Evolutionary conservation across 2,329 filamentous ascomycete species (phyloP), one percentile per base, ranked within the genome.

Genomic region (Fusarium sp.): DNA sequence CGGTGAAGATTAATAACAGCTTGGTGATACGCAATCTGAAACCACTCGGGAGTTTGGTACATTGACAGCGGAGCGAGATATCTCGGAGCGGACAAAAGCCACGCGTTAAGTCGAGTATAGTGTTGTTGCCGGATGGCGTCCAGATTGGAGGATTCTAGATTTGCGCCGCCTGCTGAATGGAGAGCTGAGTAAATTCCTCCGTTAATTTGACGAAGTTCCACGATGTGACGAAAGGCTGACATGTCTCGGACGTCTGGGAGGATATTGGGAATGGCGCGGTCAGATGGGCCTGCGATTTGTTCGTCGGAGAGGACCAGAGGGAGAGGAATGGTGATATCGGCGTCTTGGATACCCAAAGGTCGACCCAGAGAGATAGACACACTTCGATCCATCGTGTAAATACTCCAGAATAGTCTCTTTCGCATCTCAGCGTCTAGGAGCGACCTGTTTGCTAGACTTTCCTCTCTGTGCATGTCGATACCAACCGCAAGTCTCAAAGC

Each of bases 41-140:
- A 73, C 71, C 71, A 73, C 3, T 73, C 71, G 2, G 71, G 65
- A 12, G 71, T 73, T 6, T 73, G 71, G 7, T 73, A 73, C 71
- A 73, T 73, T 4, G 68, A 73, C 3, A 73, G 18, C 7, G 71
- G 70, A 19, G 68, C 58, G 6, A 73, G 49, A 30, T 73, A 73
- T 34, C 71, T 60, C 7, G 71, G 71, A 0, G 71, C 70, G 0
- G 70, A 70, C 2, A 72, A 21, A 7, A 73, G 46, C 71, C 71
- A 73, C 2, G 69, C 58, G n/a, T 73, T 72, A 1, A 73, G 68
- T 2, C 60, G 62, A 10, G 71, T 48, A 16, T 73, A 73, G 12
- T 73, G 63, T 8, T 73, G 68, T n/a, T 65, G 65, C 21, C 71
- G 48, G 6, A 73, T 72, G 13, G 39, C 56, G 9, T 73, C 71